Conservation (phyloP, 306 rosid genomes). For the Dalbergia oliveri region DNA sequence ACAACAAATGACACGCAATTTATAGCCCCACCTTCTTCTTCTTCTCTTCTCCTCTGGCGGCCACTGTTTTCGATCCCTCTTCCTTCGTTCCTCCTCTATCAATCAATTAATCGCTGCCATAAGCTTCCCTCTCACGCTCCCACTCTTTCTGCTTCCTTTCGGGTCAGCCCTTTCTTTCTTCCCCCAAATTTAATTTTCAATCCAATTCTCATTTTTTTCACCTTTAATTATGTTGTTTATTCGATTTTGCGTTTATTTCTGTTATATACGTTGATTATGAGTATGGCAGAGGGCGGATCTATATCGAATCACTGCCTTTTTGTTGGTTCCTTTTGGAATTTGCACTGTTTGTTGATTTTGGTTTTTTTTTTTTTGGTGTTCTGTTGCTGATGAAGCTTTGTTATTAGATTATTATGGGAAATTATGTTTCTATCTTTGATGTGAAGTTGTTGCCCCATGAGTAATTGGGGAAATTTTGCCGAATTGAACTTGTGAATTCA, state of each 20-base stretch:
- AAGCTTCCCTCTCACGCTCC: not conserved
- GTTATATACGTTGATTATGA: not conserved
- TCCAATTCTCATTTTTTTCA: not conserved
- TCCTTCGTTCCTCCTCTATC: not conserved
- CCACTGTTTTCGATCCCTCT: not conserved
- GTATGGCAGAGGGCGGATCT: slow-evolving; percentile 31
- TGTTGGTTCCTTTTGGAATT: slow-evolving; percentile 5
- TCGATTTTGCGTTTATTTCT: slow-evolving; percentile 9
- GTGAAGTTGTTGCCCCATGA: not conserved
- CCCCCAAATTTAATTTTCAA: not conserved
- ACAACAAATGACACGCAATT: not conserved
- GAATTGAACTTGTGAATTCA: not conserved
- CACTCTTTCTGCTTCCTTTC: not conserved
- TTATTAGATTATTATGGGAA: not conserved
- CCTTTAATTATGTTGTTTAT: not conserved
- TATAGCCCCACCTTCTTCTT: not conserved
- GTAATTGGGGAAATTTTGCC: not conserved
- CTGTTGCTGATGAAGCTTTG: slow-evolving; percentile 8
- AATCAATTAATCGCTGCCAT: not conserved
- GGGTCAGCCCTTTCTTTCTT: not conserved
- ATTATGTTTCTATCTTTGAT: not conserved
- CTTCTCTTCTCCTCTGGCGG: not conserved
- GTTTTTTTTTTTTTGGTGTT: slow-evolving; percentile 13
- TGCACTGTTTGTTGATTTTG: not conserved
- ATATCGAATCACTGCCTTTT: slow-evolving; percentile 31